These are phyloP conservation scores for Leptographium lundbergii DNA, from an alignment of 2,329 filamentous ascomycete species.

Conservation along the genomic window DNA sequence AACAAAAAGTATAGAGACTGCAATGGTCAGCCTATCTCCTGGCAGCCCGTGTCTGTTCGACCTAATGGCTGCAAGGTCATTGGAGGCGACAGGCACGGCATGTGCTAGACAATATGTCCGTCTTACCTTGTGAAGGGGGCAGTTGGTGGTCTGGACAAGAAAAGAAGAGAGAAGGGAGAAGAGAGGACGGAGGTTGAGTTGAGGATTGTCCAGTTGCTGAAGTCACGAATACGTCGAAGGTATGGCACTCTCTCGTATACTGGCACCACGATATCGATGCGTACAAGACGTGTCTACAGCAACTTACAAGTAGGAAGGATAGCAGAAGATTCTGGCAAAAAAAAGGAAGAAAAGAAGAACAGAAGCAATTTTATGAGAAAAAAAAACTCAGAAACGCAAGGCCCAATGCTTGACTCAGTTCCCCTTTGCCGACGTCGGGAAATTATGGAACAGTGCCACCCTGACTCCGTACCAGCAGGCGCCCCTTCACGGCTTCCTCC, in stretches of 20 bases:
- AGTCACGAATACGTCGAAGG: not conserved
- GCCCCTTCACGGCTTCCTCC: not conserved
- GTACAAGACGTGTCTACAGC: not conserved
- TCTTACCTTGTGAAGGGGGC: no score
- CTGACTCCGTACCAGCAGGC: not conserved
- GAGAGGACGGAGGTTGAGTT: no score
- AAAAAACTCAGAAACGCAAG: not conserved
- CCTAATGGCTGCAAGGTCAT: not conserved
- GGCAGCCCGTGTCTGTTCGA: not conserved
- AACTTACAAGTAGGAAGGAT: not conserved
- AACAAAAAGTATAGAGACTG: not conserved
- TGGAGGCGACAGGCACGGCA: no score
- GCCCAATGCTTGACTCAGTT: not conserved
- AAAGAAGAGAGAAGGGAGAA: not conserved
- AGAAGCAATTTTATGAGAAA: not conserved
- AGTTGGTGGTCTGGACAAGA: not conserved
- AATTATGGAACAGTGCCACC: not conserved
- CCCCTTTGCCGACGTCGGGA: conserved; percentile 1
- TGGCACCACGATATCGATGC: not conserved
- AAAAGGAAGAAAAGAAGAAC: not conserved
- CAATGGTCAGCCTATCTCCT: not conserved
- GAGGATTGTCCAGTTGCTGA: not conserved
- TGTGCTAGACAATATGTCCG: no score
- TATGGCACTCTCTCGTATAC: not conserved
- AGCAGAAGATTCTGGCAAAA: not conserved